Base-by-base conservation (phyloP, 2,329 filamentous ascomycete genomes). In the Sphaerulina musiva region DNA sequence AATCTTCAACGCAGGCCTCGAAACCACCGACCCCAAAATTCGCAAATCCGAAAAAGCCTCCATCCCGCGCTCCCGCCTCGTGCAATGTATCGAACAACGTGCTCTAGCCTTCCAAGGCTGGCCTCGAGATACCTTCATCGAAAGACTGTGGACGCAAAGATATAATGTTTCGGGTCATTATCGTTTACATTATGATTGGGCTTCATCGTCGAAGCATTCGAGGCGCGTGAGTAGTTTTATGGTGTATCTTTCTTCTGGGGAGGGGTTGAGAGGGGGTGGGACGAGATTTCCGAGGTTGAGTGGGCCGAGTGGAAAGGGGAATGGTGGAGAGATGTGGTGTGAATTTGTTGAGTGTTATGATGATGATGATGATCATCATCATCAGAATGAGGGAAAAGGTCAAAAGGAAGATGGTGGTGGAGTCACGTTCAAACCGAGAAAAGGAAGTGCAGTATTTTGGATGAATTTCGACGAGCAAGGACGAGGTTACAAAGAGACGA, bases 391-490 rank as follows among this genome's bases (percentile, higher is more conserved):
- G 6, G 14, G 5, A 20, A 39, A 31, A 1, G 68, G 62, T 1
- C 69, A 69, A 51, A 59, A 57, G 32, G 62, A 60, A 9, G 58
- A 59, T 47, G 58, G 52, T 8, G 63, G 71, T 31, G 81, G 80
- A 0, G 72, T 83, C 1, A 81, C 77, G 0, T 84, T 84, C 62
- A 80, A 78, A 63, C 76, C 80, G 0, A 74, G 78, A 40, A 74
- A 73, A 53, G 78, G 80, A 0, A 81, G 80, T 69, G 81, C 81
- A 1, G 75, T 84, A 1, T 84, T 79, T 55, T 84, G 81, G 81
- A 77, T 79, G 69, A 84, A 84, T 66, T 71, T 83, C 53, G 70
- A 76, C 39, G 57, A 70, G 0, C 78, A 82, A 66, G 80, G 81
- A 2, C 72, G 69, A 20, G 80, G 80, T 10, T 81, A 80, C 62